Evolutionary conservation across 2,329 filamentous ascomycete species (phyloP), one percentile per base, ranked within the genome.

Genomic region (Drechslera avenae): DNA sequence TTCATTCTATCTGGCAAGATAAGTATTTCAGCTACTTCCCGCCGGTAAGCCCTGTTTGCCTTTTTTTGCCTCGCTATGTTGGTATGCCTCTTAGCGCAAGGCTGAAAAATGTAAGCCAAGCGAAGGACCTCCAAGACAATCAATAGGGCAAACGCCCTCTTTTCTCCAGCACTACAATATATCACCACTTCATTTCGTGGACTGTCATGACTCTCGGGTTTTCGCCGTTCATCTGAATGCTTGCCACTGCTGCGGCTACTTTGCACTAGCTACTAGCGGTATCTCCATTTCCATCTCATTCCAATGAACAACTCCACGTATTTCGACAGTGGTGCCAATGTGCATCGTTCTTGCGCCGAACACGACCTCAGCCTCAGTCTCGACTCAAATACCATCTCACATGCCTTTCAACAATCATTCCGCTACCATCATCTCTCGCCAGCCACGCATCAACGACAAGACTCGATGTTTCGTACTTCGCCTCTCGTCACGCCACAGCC

Each of bases 21-120:
- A 19, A 4, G n/a, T 19, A 19, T n/a, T 14, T 17, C 39, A 26
- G 43, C 28, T 26, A 26, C 10, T 28, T 12, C 26, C 21, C 52
- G 33, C 33, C 17, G 39, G 49, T 55, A 45, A 61, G 52, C 47
- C 50, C 44, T 26, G 16, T 49, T 61, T 62, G 61, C 59, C 61
- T 64, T 36, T 18, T 18, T 63, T 57, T 62, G 57, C 57, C 59
- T 62, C 16, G 3, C 10, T 13, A 13, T 43, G 32, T 26, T 5
- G 33, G 50, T 50, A 48, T 49, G 54, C 49, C 48, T 47, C 39
- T 49, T 33, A 39, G 52, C 42, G 40, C 33, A 35, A 53, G 47
- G 51, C 49, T 56, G 36, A 56, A 17, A 18, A 18, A 50, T 48
- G 49, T 47, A 45, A 6, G 48, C 36, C 42, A 52, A 52, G 39